Base-by-base conservation (phyloP, 148 eudicot genomes). In the Cornus controversa region DNA sequence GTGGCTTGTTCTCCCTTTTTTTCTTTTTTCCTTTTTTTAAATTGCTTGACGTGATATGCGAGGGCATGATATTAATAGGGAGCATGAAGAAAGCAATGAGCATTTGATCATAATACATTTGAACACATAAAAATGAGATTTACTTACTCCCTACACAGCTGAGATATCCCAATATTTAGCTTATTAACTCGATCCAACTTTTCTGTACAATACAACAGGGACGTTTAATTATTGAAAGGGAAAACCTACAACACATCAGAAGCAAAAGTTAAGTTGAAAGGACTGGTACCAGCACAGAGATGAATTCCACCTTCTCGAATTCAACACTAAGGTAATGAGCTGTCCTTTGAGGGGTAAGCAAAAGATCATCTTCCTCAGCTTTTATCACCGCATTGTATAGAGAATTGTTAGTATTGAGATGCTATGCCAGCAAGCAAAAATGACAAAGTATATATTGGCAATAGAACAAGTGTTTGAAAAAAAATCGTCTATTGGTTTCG, bases 281-380 rank as follows among this genome's bases (percentile, higher is more conserved):
- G 67, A 58, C n/a, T 34, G 70, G 69, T 91, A 95, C 99, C 98
- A 70, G 81, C 72, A 73, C 84, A 42, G 31, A 96, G 94, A 88
- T 96, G 99, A 84, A 96, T 90, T 86, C 99, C 99, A 47, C 98
- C 89, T 92, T 96, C 86, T 96, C 99, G 82, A 96, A 90, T 80
- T 96, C 99, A 79, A 82, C 80, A 66, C 98, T 94, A 66, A 93
- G 81, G 77, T 83, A 80, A 81, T 80, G 86, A 62, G 98, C 98
- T 74, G 93, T 90, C 86, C 90, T 86, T 72, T 82, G 85, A 78
- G 90, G 80, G 50, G 80, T 82, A 50, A 86, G 87, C 71, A 82
- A 69, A 57, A 73, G 50, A 68, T 80, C 75, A 77, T 91, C 91
- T 79, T 89, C 83, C 81, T 91, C 97, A 79, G 99, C 99, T 85